Evolutionary conservation across 768 basidiomycete species (phyloP).

Genomic region (Termitomyces sp.): DNA sequence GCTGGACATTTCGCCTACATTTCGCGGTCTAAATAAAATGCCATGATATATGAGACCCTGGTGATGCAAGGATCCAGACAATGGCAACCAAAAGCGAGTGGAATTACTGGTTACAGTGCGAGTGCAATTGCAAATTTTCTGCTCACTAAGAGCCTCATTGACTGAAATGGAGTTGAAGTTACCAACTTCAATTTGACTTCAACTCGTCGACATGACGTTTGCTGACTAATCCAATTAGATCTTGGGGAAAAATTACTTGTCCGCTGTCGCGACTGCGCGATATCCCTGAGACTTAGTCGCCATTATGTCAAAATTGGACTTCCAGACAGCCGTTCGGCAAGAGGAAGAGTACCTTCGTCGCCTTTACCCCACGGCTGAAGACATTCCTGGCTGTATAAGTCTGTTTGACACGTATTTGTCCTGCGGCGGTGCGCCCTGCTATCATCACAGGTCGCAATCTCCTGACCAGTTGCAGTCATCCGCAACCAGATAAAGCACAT

Average conservation of each 20-base stretch:
- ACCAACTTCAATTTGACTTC: too few relatives aligned
- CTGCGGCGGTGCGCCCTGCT: conserved; percentile 49
- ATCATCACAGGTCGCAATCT: conserved; percentile 7
- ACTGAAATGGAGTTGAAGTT: not conserved
- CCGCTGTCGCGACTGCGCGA: not conserved
- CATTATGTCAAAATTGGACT: conserved; percentile 43
- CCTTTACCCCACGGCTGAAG: conserved; percentile 69
- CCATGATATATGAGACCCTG: not conserved
- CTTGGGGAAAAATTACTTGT: not conserved
- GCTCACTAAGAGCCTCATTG: not conserved
- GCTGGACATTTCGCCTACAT: not conserved
- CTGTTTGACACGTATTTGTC: conserved; percentile 67
- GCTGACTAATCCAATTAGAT: not conserved
- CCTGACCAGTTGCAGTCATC: conserved; percentile 43
- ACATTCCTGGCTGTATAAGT: conserved; percentile 77
- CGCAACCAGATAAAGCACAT: conserved; percentile 77
- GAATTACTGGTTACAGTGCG: not conserved
- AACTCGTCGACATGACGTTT: too few relatives aligned
- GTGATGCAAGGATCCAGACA: not conserved
- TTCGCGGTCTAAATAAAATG: not conserved
- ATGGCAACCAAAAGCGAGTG: too few relatives aligned
- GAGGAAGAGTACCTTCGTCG: conserved; percentile 61
- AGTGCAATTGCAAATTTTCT: not conserved
- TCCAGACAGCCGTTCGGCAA: conserved; percentile 54
- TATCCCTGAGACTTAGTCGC: conserved; percentile 7